Conservation (phyloP, 2,329 filamentous ascomycete genomes). For the Fusarium newnesense region DNA sequence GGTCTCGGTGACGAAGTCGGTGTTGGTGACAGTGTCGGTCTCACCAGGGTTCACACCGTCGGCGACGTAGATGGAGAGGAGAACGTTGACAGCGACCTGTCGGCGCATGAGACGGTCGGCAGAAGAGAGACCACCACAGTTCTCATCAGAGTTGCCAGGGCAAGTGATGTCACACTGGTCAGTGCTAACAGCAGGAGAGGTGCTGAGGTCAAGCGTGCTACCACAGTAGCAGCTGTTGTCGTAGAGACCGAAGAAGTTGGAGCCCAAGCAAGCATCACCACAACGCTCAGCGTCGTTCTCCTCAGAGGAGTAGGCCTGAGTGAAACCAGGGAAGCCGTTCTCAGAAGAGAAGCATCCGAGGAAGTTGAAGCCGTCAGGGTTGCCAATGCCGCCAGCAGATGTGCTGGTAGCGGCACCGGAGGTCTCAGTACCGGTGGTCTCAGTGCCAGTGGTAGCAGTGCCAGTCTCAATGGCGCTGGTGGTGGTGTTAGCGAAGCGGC, state of each 20-base stretch:
- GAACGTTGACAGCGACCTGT: slow-evolving; percentile 37
- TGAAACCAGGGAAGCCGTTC: slow-evolving; percentile 44
- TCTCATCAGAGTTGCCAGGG: slow-evolving; percentile 40
- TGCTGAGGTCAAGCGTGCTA: slow-evolving; percentile 9
- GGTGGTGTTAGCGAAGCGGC: slow-evolving; percentile 18
- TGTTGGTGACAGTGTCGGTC: slow-evolving; percentile 22
- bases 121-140: slow-evolving; percentile 42
- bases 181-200: slow-evolving; percentile 14
- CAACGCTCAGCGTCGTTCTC: slow-evolving; percentile 38
- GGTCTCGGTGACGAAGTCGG: slow-evolving; percentile 41
- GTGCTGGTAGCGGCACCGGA: neutral
- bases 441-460: slow-evolving; percentile 2
- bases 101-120: slow-evolving; percentile 32
- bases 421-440: slow-evolving; percentile 2
- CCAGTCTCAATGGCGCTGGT: neutral
- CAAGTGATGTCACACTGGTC: slow-evolving; percentile 43
- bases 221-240: slow-evolving; percentile 48
- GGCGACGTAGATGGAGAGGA: slow-evolving; percentile 38
- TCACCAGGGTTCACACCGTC: slow-evolving; percentile 19
- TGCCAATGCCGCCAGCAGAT: slow-evolving; percentile 7
- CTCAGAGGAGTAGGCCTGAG: slow-evolving; percentile 4
- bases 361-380: slow-evolving; percentile 34
- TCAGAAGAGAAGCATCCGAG: slow-evolving; percentile 46
- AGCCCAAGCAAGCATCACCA: slow-evolving; percentile 37
- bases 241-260: slow-evolving; percentile 42